Conservation (phyloP, 495 filamentous ascomycete genomes). For the Penicillium turbatum region DNA sequence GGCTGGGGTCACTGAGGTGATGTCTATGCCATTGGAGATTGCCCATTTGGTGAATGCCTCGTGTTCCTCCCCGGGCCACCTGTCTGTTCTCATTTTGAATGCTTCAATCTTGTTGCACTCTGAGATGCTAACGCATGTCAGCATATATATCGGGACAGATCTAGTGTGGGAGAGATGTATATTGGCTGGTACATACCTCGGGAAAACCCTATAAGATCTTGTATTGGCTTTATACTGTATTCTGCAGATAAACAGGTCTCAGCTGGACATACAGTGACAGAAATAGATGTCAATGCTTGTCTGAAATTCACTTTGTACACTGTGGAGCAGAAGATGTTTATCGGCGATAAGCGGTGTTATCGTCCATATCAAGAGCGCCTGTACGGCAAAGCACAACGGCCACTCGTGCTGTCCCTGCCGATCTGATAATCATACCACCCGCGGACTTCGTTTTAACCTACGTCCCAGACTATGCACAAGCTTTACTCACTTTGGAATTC, state of each 20-base stretch:
- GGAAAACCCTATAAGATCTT: too few species aligned
- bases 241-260: neutral
- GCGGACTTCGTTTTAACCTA: slow-evolving; percentile 14
- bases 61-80: slow-evolving; percentile 43
- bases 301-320: slow-evolving; percentile 4
- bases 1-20: slow-evolving; percentile 56
- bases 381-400: slow-evolving; percentile 23
- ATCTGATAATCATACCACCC: slow-evolving; percentile 29
- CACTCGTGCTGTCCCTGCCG: slow-evolving; percentile 17
- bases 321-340: slow-evolving; percentile 11
- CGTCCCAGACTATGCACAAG: neutral
- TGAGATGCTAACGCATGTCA: neutral
- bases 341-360: slow-evolving; percentile 27
- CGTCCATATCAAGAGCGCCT: neutral
- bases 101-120: neutral
- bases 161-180: neutral
- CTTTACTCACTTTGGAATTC: slow-evolving; percentile 1
- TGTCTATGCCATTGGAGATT: slow-evolving; percentile 49
- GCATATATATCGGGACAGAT: neutral
- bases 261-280: neutral
- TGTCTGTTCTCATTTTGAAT: slow-evolving; percentile 29
- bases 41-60: slow-evolving; percentile 61
- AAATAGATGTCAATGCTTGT: slow-evolving; percentile 4
- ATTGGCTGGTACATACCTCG: neutral
- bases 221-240: neutral